Base-by-base conservation (phyloP, 257 asterid species). In the Nicotiana undulata region DNA sequence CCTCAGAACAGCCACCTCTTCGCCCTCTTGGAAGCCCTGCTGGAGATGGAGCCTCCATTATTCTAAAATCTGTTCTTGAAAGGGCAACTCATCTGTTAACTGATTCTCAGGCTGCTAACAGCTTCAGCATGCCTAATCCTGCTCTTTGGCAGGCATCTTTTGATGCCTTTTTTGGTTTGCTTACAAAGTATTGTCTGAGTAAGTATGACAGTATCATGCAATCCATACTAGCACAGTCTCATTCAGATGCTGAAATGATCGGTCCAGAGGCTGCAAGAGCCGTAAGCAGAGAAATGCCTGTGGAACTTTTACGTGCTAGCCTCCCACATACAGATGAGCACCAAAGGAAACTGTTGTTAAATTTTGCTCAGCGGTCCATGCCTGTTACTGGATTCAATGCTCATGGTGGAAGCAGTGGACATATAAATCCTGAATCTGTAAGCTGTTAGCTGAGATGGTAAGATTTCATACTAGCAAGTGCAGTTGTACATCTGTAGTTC, bases 121-220 rank as follows among this genome's bases (percentile, higher is more conserved):
- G 31, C 84, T 88, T 85, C 81, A 85, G 84, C 66, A 34, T 85
- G 83, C 82, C 91, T 15, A 86, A 85, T 79, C 88, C 82, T 32
- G 85, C 83, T 70, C 86, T 88, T 79, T 88, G 91, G 91, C 89
- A 86, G 63, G 91, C 91, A 67, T 88, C 89, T 22, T 88, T 88
- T 70, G 89, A 88, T 77, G 89, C 86, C 11, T 86, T 86, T 81
- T 88, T 88, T 26, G 85, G 81, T 46, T 85, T 86, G 40, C 83
- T 88, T 58, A 83, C 83, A 15, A 88, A 85, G 80, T 81, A 86
- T 72, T 88, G 91, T 49, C 82, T 85, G 66, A 85, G 81, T 58
- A 88, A 88, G 53, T 86, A 85, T 61, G 91, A 86, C 68, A 84
- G 81, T 24, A 80, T 83, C 37, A 75, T 76, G 88, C 88, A 84